Conservation (phyloP, 1,284 basidiomycete genomes). For the Ustilago shanxiensis region DNA sequence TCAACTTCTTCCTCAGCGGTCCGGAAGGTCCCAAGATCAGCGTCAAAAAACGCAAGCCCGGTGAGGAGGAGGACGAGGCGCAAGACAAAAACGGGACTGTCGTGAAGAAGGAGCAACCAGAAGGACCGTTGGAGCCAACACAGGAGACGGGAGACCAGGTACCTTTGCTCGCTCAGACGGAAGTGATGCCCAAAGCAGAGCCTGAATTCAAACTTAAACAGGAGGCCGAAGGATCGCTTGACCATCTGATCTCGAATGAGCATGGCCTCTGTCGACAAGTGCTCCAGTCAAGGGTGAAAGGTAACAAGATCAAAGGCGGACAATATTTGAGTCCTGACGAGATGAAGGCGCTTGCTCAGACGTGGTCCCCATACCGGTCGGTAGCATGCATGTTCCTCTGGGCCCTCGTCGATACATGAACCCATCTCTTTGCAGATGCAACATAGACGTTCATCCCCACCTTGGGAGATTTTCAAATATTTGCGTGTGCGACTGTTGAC, state of each 20-base stretch:
- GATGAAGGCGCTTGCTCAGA: constrained; percentile 61
- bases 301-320: constrained; percentile 65
- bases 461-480: neutral
- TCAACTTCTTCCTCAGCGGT: constrained; percentile 59
- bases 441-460: no score
- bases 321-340: constrained; percentile 65
- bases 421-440: no score
- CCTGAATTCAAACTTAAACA: constrained; percentile 14
- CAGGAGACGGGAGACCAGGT: constrained; percentile 29
- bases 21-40: constrained; percentile 50
- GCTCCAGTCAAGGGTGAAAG: constrained; percentile 54
- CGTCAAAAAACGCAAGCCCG: constrained; percentile 56
- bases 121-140: constrained; percentile 29
- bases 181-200: constrained; percentile 41
- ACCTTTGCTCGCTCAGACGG: constrained; percentile 33
- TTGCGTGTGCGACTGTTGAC: neutral
- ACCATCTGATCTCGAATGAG: constrained; percentile 36
- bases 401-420: constrained; percentile 53
- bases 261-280: constrained; percentile 39
- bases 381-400: constrained; percentile 66
- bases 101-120: constrained; percentile 13
- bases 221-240: constrained; percentile 11
- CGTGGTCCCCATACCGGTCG: constrained; percentile 64
- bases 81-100: constrained; percentile 6
- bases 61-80: constrained; percentile 33